Base-by-base conservation (phyloP, 1,284 basidiomycete species). In the Phlebopus sp. region DNA sequence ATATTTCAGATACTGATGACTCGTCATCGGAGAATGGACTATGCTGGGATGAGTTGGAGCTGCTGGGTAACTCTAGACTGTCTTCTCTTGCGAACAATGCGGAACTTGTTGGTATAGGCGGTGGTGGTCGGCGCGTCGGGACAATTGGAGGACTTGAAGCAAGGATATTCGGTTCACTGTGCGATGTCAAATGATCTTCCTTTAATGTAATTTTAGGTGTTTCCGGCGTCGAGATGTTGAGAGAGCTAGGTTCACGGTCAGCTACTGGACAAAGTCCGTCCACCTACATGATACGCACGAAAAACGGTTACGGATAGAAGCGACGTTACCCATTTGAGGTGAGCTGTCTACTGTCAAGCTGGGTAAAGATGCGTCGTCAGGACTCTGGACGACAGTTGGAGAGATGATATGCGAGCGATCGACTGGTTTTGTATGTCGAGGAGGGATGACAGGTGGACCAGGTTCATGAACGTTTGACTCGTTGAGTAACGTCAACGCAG, bases 21-120 rank as follows among this genome's bases (percentile, higher is more conserved):
- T 64, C 63, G 3, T 54, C 55, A 14, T 65, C 63, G 5, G 66
- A 64, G 48, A 65, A 65, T 5, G 64, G 66, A 46, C 63, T 64
- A 18, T 44, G 45, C 4, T 46, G 9, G 8, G 66, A 63, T 0
- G 61, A 54, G 42, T 47, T 54, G 18, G 63, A 61, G 10, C 54
- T 58, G 15, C 53, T 46, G 11, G 49, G 38, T 15, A 52, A 29
- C 4, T 66, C 62, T 32, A 53, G 30, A 13, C 47, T 53, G 29
- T 68, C 64, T 13, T 58, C 57, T 3, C 31, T 45, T 17, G 52
- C 15, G 37, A 60, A 57, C 17, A 68, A 61, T 0, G 47, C 37
- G 4, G 60, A 54, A 13, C 43, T 51, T 10, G 14, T 9, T 10
- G 60, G 44, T 23, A 49, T 29, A 2, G 43, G 52, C 15, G 51